phyloP scores from a whole-genome alignment of 371 early-diverging fungal species.

The Nematocida sp. region DNA sequence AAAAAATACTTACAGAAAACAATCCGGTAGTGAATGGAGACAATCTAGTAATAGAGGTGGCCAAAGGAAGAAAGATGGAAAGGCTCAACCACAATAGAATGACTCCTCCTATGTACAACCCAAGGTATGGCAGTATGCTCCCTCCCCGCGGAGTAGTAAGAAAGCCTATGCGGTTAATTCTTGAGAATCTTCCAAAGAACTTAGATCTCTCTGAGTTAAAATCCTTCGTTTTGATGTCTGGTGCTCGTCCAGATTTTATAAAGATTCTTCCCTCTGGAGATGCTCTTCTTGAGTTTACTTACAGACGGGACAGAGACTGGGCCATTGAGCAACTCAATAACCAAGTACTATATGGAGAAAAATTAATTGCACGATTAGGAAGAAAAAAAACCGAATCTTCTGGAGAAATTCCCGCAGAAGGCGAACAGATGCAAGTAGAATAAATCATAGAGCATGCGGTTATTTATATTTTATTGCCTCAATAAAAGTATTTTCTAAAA shows the following conservation, averaged over 20 bases:
- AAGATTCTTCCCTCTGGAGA: slow-evolving; percentile 47
- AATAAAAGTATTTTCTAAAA: no score
- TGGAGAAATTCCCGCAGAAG: no score
- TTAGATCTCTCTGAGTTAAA: slow-evolving; percentile 24
- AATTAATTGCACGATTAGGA: slow-evolving; percentile 22
- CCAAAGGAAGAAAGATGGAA: slow-evolving; percentile 12
- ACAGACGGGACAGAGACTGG: slow-evolving; percentile 32
- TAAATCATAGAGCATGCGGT: no score
- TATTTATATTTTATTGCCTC: no score
- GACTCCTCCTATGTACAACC: neutral
- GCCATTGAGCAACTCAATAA: slow-evolving; percentile 23
- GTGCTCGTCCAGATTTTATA: slow-evolving; percentile 23
- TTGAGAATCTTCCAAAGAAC: slow-evolving; percentile 39
- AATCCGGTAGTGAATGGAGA: slow-evolving; percentile 6
- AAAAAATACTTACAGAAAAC: slow-evolving; percentile 23
- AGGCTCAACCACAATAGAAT: neutral
- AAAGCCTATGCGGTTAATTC: slow-evolving; percentile 10
- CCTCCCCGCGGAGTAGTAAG: neutral
- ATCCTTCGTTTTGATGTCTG: slow-evolving; percentile 27
- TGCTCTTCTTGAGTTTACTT: slow-evolving; percentile 21
- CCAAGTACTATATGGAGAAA: slow-evolving; percentile 16
- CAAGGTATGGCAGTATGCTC: neutral
- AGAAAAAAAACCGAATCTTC: slow-evolving; percentile 18
- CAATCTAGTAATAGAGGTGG: slow-evolving; percentile 20
- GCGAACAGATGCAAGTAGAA: no score